Evolutionary conservation across 352 stramenopile species (phyloP).

Genomic region (Pythium periplocum): DNA sequence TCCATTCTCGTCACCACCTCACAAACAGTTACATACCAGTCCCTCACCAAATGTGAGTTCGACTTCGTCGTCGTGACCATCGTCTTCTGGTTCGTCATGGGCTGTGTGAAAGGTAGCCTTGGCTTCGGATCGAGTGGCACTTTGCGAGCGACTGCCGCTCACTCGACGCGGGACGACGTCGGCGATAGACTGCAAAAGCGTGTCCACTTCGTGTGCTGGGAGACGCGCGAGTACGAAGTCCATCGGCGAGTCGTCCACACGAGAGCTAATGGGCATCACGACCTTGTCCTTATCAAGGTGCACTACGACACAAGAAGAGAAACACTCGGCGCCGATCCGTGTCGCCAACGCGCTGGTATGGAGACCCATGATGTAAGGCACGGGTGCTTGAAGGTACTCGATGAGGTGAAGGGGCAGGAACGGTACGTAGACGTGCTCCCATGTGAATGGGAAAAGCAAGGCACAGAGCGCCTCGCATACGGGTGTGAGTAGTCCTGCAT

Average conservation of each 20-base stretch:
- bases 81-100: not conserved
- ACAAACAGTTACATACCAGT: constrained; percentile 32
- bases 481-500: constrained; percentile 62
- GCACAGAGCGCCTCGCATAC: constrained; percentile 73
- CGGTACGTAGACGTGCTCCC: constrained; percentile 85
- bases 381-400: constrained; percentile 80
- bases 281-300: constrained; percentile 85
- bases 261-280: constrained; percentile 60
- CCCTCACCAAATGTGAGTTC: constrained; percentile 66
- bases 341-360: constrained; percentile 81
- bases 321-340: constrained; percentile 61
- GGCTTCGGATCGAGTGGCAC: too few species aligned
- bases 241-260: constrained; percentile 38
- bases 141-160: too few species aligned
- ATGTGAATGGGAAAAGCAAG: constrained; percentile 81
- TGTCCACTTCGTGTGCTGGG: constrained; percentile 37
- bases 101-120: too few species aligned
- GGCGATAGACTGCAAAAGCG: constrained; percentile 28
- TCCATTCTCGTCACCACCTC: not conserved
- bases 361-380: constrained; percentile 82
- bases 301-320: constrained; percentile 76
- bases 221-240: constrained; percentile 51
- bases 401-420: constrained; percentile 79
- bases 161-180: constrained; percentile 30
- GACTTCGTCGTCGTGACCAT: constrained; percentile 28